Evolutionary conservation across 179 eudicot genomes (phyloP).

Genomic region (Camellia oleifera): DNA sequence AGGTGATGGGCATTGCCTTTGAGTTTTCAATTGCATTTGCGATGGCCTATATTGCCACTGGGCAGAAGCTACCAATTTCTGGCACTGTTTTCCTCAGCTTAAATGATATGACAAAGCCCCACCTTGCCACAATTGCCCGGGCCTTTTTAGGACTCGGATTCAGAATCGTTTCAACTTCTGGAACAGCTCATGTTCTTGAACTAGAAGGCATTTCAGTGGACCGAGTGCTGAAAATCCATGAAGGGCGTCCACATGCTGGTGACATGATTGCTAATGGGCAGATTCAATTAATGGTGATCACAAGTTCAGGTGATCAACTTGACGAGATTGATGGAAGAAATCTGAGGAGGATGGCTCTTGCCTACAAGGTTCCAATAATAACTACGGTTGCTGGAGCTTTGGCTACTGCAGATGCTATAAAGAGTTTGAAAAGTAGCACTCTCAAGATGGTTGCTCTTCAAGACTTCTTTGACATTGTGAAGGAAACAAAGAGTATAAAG

Average conservation of each 20-base stretch:
- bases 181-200: slow-evolving; percentile 76
- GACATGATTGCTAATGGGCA: slow-evolving; percentile 85
- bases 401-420: slow-evolving; percentile 81
- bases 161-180: slow-evolving; percentile 69
- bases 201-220: slow-evolving; percentile 74
- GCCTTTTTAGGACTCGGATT: slow-evolving; percentile 72
- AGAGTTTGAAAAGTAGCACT: slow-evolving; percentile 61
- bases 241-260: slow-evolving; percentile 93
- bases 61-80: slow-evolving; percentile 76
- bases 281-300: slow-evolving; percentile 90
- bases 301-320: slow-evolving; percentile 76
- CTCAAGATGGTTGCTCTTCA: slow-evolving; percentile 81
- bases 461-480: slow-evolving; percentile 57
- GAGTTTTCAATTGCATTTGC: slow-evolving; percentile 82
- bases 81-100: slow-evolving; percentile 88
- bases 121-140: slow-evolving; percentile 63
- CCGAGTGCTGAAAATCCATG: slow-evolving; percentile 85
- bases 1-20: slow-evolving; percentile 83
- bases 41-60: slow-evolving; percentile 88
- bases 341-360: slow-evolving; percentile 86
- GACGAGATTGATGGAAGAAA: slow-evolving; percentile 85
- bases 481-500: slow-evolving; percentile 24
- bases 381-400: slow-evolving; percentile 93
- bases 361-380: slow-evolving; percentile 72
- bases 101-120: slow-evolving; percentile 86